Evolutionary conservation across 768 basidiomycete genomes (phyloP), one percentile per base, ranked within the genome.

Genomic region (Suillus clintonianus): DNA sequence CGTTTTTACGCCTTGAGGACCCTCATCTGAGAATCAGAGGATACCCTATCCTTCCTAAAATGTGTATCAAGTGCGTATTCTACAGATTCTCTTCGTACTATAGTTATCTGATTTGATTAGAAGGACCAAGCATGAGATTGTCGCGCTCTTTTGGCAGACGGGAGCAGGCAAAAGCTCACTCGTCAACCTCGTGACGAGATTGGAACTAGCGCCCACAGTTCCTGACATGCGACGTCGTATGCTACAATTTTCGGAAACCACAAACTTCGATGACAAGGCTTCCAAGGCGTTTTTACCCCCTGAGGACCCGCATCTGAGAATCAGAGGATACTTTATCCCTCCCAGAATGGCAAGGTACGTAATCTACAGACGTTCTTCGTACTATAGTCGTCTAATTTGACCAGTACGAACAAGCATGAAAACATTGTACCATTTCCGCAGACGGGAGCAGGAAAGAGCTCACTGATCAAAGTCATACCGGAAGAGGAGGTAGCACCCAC

Each of bases 91-190:
- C n/a, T 6, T 7, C 9, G n/a, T 36, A 5, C 22, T 5, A n/a
- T n/a, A 17, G 36, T 34, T 13, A 13, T 51, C 17, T 51, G 17
- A 51, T 15, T 15, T 39, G 2, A 17, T 8, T 5, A 43, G 6
- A 9, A 41, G 54, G 10, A 45, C 17, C 36, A 27, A 22, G 17
- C 34, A 19, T 53, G 48, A 30, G 37, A 54, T 80, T 43, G 54
- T 81, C 54, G 66, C 81, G n/a, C 59, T 83, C 32, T 83, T 81
- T 54, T 80, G 81, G 0, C 76, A 80, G 57, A 73, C 77, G 0
- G 80, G 81, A 22, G 63, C 68, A 11, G 74, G 74, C 9, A 77
- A 77, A 48, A 76, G 69, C 37, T 76, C 72, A 11, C 62, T 77
- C 32, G 65, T 77, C 50, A 81, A 82, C 58, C 74, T 83, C 67